A percentile compares a stretch with the other conserved stretches of the same genome.
Conservation (phyloP, 106 monocot genomes). For the Allium cepa region DNA sequence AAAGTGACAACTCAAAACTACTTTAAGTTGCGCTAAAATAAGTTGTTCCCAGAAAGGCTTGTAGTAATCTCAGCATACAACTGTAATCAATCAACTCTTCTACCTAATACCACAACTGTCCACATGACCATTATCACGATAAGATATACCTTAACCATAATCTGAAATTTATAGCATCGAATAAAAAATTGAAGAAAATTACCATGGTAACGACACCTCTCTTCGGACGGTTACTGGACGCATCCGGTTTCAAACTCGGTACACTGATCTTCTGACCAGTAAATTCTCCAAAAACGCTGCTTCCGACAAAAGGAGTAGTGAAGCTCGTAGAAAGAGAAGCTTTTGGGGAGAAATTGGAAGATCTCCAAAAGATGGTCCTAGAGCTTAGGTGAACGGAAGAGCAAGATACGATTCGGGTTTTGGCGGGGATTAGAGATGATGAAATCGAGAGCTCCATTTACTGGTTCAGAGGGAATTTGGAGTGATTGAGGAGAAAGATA, state of each 20-base stretch:
- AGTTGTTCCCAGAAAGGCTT: neutral
- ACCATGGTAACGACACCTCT: slow-evolving; percentile 79
- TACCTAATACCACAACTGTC: neutral
- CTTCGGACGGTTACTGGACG: slow-evolving; percentile 27
- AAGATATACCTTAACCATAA: neutral
- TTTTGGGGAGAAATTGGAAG: neutral
- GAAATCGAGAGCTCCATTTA: slow-evolving; percentile 16
- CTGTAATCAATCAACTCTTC: neutral
- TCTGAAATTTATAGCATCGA: neutral
- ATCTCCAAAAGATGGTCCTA: neutral
- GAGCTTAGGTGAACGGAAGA: neutral
- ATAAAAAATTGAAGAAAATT: neutral
- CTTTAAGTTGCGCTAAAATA: neutral
- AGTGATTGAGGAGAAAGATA: too few relatives aligned
- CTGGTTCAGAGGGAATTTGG: too few relatives aligned
- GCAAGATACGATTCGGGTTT: slow-evolving; percentile 13
- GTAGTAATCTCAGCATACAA: too few relatives aligned
- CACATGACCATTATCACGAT: slow-evolving; percentile 1
- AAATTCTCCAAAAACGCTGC: slow-evolving; percentile 30
- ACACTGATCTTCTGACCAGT: slow-evolving; percentile 31
- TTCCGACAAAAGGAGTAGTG: slow-evolving; percentile 33
- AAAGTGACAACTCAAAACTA: neutral
- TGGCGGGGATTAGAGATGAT: slow-evolving; percentile 3
- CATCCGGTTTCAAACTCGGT: slow-evolving; percentile 11
- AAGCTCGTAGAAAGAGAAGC: slow-evolving; percentile 19